Percentiles rank a stretch among this genome's conserved stretches.
Evolutionary conservation across 202 grass and related monocot species (phyloP).

Genomic region (Panicum hallii): DNA sequence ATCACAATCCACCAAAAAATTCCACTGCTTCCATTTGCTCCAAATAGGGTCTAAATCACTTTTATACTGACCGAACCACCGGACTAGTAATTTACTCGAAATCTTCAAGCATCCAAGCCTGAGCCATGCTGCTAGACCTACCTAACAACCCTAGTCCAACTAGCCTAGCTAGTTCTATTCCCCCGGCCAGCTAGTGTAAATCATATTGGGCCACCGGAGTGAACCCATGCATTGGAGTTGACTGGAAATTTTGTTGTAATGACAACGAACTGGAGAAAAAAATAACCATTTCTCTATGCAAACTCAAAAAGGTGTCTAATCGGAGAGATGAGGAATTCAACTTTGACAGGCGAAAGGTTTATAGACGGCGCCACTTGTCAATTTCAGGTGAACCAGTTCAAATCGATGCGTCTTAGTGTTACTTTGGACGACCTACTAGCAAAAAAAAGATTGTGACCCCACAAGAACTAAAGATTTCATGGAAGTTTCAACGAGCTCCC

Average conservation of each 20-base stretch:
- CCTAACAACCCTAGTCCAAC: background rate
- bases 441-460: background rate
- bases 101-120: conserved; percentile 1
- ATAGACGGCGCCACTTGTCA: background rate
- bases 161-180: background rate
- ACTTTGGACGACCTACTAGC: background rate
- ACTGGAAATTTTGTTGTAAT: background rate
- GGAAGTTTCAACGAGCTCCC: background rate
- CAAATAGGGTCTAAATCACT: background rate
- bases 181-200: background rate
- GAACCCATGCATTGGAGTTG: background rate
- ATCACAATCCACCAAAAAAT: background rate
- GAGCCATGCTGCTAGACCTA: background rate
- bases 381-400: background rate
- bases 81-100: background rate
- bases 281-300: background rate
- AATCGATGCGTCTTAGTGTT: conserved; percentile 1
- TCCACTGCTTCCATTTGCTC: background rate
- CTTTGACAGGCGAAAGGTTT: background rate
- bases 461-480: background rate
- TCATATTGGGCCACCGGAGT: background rate
- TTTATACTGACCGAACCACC: background rate
- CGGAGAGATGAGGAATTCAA: background rate
- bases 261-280: background rate
- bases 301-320: background rate